A percentile compares a stretch with the other conserved stretches of the same genome.
Conservation (phyloP, 192 early-diverging fungal species). For the Umbelopsis sp. region DNA sequence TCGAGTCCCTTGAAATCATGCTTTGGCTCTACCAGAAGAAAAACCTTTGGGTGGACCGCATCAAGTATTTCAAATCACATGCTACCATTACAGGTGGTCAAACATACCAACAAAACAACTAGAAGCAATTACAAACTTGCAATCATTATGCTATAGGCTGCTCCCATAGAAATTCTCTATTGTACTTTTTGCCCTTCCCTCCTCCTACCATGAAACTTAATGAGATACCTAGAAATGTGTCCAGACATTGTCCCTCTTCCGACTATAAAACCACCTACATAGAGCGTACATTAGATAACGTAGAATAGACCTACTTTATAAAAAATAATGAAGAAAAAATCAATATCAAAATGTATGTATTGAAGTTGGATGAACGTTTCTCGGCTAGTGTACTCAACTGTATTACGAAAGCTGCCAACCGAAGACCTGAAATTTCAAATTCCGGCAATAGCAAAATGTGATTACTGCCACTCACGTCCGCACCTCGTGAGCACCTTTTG, state of each 20-base stretch:
- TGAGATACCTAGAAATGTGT: too few relatives aligned
- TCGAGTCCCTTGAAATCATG: slow-evolving; percentile 11
- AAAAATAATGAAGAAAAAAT: too few relatives aligned
- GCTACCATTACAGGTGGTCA: not conserved
- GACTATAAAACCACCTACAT: too few relatives aligned
- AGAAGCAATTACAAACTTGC: not conserved
- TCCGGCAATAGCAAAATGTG: not conserved
- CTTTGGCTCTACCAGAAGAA: not conserved
- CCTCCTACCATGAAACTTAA: too few relatives aligned
- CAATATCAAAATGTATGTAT: too few relatives aligned
- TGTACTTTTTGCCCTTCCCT: not conserved
- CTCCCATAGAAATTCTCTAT: not conserved
- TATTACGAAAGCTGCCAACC: too few relatives aligned
- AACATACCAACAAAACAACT: not conserved
- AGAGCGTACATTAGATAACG: too few relatives aligned
- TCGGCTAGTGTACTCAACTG: too few relatives aligned
- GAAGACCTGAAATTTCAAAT: not conserved
- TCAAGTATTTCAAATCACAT: not conserved
- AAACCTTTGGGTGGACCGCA: not conserved
- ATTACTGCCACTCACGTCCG: not conserved
- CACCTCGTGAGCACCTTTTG: not conserved
- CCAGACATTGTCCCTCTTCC: too few relatives aligned
- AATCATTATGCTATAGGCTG: not conserved
- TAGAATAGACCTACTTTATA: too few relatives aligned
- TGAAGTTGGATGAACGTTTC: too few relatives aligned